Conservation (phyloP, 495 filamentous ascomycete genomes). For the Hyaloscypha hepaticicola region DNA sequence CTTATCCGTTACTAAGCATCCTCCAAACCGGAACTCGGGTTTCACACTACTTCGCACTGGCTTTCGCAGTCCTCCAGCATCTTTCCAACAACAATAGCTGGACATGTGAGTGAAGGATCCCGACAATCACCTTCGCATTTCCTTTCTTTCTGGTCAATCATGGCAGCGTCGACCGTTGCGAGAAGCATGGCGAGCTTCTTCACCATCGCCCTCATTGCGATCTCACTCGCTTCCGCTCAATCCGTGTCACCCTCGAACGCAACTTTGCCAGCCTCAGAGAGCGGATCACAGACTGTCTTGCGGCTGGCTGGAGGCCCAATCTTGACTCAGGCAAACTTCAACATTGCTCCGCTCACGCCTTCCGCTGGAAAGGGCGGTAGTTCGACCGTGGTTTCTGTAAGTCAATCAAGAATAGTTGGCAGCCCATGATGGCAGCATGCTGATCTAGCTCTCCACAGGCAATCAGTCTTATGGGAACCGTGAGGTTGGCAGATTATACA, state of each 20-base stretch:
- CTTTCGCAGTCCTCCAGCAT: neutral
- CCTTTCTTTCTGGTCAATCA: conserved; percentile 5
- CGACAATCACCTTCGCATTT: conserved; percentile 7
- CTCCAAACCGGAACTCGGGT: neutral
- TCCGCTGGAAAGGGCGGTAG: conserved; percentile 22
- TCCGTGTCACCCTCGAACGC: conserved; percentile 23
- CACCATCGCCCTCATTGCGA: conserved; percentile 1
- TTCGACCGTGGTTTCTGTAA: conserved; percentile 12
- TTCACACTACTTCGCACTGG: neutral
- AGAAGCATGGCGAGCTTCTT: conserved; percentile 20
- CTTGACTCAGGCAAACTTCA: neutral
- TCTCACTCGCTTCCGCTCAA: conserved; percentile 18
- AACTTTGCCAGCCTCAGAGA: conserved; percentile 21
- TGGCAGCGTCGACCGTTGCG: conserved; percentile 31
- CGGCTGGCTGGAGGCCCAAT: conserved; percentile 3
- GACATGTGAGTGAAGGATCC: conserved; percentile 23
- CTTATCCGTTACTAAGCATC: neutral
- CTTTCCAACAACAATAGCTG: neutral
- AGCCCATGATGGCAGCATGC: neutral
- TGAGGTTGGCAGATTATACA: conserved; percentile 17
- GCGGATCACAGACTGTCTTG: conserved; percentile 8
- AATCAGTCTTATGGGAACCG: neutral
- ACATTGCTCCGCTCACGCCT: conserved; percentile 27
- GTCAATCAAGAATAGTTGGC: neutral
- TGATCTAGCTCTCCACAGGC: conserved; percentile 6